Percentiles rank a stretch among this genome's conserved stretches.
These are phyloP conservation scores for Phytophthora tubulina DNA, from an alignment of 352 stramenopile species.

Conservation along the genomic window DNA sequence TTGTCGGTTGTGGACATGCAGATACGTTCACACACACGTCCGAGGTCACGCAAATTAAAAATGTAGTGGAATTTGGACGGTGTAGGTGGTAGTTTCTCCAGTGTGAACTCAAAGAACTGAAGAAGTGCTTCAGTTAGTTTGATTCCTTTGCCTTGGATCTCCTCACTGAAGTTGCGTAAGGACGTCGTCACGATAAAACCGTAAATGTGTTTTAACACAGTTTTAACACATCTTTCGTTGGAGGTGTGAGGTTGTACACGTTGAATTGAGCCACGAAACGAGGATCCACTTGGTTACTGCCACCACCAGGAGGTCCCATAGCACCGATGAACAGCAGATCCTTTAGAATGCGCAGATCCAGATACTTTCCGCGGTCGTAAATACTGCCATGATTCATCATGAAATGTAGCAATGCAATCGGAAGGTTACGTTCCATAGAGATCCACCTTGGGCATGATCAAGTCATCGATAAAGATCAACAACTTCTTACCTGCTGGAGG, in stretches of 20 bases:
- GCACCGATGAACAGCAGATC: slow-evolving; percentile 95
- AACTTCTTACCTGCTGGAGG: slow-evolving; percentile 94
- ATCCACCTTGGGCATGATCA: slow-evolving; percentile 98
- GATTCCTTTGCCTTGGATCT: slow-evolving; percentile 75
- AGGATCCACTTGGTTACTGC: slow-evolving; percentile 94
- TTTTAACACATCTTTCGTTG: slow-evolving; percentile 81
- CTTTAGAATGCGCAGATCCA: slow-evolving; percentile 94
- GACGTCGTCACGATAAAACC: slow-evolving; percentile 93
- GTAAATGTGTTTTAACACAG: slow-evolving; percentile 91
- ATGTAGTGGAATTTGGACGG: slow-evolving; percentile 97
- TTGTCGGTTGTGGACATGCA: slow-evolving; percentile 94
- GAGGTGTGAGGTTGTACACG: slow-evolving; percentile 95
- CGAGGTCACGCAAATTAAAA: slow-evolving; percentile 96
- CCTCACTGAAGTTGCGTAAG: slow-evolving; percentile 89
- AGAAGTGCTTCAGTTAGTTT: slow-evolving; percentile 92
- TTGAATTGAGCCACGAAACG: slow-evolving; percentile 96
- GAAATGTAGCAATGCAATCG: slow-evolving; percentile 95
- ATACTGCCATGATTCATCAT: slow-evolving; percentile 92
- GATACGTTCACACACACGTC: slow-evolving; percentile 94
- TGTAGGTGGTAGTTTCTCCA: slow-evolving; percentile 93
- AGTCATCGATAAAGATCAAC: slow-evolving; percentile 95
- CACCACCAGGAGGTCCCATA: slow-evolving; percentile 95
- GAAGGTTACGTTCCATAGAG: slow-evolving; percentile 95
- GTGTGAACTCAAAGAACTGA: slow-evolving; percentile 90
- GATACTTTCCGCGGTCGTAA: slow-evolving; percentile 96